These are phyloP conservation scores for Cercospora janseana DNA, from an alignment of 2,329 filamentous ascomycete genomes.

Conservation along the genomic window DNA sequence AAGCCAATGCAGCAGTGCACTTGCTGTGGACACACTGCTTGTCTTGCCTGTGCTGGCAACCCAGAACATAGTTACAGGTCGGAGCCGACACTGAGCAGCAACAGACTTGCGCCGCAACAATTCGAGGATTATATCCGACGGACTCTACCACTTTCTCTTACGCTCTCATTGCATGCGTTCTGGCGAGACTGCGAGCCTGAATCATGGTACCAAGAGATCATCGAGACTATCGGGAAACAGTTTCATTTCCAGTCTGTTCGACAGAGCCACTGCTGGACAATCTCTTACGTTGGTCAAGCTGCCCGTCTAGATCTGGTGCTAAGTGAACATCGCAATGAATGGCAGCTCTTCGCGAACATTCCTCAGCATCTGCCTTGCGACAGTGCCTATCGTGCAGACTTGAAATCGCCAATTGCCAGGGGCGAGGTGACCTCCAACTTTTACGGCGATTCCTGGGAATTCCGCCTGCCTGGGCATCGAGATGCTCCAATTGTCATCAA, in stretches of 20 bases:
- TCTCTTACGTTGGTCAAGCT: conserved; percentile 39
- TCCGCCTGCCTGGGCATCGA: conserved; percentile 43
- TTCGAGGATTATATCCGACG: conserved; percentile 28
- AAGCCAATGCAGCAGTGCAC: conserved; percentile 49
- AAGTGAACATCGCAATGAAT: conserved; percentile 19
- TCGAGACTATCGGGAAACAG: conserved; percentile 35
- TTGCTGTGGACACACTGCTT: conserved; percentile 56
- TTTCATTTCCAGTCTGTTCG: conserved; percentile 39
- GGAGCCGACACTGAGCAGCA: conserved; percentile 6
- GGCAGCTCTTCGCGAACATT: conserved; percentile 35
- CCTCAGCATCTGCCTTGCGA: conserved; percentile 23
- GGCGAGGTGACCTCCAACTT: conserved; percentile 24
- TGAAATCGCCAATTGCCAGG: conserved; percentile 33
- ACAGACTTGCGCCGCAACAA: conserved; percentile 33
- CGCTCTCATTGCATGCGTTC: conserved; percentile 1
- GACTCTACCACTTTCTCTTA: conserved; percentile 26
- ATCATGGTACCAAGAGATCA: background rate
- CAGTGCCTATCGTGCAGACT: conserved; percentile 23
- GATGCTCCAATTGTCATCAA: conserved; percentile 25
- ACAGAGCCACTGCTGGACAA: conserved; percentile 42
- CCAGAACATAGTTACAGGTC: conserved; percentile 50
- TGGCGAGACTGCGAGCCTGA: background rate
- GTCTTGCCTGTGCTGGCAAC: conserved; percentile 54
- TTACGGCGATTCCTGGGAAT: conserved; percentile 42
- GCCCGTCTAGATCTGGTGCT: conserved; percentile 43